Evolutionary conservation across 208 protist genomes (phyloP).

Genomic region (Leishmania arabica): DNA sequence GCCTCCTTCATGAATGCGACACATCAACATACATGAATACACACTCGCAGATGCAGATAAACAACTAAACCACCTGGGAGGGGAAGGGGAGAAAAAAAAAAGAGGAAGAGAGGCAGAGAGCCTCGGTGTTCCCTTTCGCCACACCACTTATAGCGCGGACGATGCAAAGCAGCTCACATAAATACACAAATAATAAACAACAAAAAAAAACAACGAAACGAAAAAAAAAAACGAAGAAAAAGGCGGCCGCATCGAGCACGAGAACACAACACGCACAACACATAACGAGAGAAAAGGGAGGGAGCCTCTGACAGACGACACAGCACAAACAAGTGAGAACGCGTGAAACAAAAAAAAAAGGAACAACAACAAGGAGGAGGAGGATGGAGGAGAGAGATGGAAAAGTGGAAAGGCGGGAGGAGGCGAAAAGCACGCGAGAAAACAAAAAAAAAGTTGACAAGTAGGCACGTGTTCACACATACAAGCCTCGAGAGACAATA

Average conservation of each 20-base stretch:
- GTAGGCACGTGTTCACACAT: not conserved
- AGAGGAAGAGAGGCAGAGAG: not conserved
- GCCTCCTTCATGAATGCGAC: not conserved
- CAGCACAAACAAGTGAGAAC: not conserved
- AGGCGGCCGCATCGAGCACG: not conserved
- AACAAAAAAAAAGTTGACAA: not conserved
- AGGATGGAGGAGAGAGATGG: not conserved
- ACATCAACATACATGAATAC: not conserved
- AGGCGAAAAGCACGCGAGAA: not conserved
- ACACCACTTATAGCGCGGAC: not conserved
- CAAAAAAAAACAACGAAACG: not conserved
- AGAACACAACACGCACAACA: not conserved
- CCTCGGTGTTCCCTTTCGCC: not conserved
- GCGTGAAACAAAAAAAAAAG: not conserved
- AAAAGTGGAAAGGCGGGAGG: not conserved
- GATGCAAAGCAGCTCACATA: not conserved
- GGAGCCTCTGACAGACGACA: not conserved
- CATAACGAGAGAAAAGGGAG: not conserved
- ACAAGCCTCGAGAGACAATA: not conserved
- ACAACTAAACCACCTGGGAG: not conserved
- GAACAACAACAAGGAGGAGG: too few relatives aligned
- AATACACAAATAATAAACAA: slow-evolving; percentile 1
- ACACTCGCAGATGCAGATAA: not conserved
- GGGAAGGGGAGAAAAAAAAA: not conserved
- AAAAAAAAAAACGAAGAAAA: not conserved